Evolutionary conservation across 176 grass and related monocot species (phyloP).

Genomic region (Oryza meridionalis): DNA sequence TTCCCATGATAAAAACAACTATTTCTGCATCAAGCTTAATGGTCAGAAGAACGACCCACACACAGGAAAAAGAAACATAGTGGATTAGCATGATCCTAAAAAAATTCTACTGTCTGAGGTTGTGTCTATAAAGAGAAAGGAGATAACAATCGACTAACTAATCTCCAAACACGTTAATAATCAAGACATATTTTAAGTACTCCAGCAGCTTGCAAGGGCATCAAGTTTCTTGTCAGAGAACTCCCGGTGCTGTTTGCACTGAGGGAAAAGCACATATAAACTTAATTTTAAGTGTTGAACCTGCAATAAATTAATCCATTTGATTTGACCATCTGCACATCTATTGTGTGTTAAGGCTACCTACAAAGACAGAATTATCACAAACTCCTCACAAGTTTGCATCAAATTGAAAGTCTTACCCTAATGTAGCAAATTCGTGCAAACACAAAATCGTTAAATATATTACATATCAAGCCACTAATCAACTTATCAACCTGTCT

Average conservation of each 20-base stretch:
- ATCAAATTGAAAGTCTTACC: background rate
- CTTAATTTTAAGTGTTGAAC: background rate
- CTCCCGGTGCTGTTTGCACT: background rate
- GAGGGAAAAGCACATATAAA: background rate
- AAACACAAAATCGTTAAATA: slow-evolving; percentile 12
- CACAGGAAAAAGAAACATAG: background rate
- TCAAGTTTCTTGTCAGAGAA: background rate
- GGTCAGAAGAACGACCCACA: background rate
- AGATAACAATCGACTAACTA: slow-evolving; percentile 5
- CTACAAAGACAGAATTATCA: background rate
- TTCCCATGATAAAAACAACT: background rate
- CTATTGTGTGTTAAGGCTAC: background rate
- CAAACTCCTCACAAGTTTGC: background rate
- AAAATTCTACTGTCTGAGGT: background rate
- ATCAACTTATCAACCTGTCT: background rate
- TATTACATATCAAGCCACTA: background rate
- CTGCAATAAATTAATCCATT: background rate
- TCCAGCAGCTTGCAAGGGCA: background rate
- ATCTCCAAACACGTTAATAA: slow-evolving; percentile 4
- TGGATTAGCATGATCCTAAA: background rate
- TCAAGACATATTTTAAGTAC: background rate
- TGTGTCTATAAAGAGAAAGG: slow-evolving; percentile 1
- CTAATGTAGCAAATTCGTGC: background rate
- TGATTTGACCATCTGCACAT: background rate
- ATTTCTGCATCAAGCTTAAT: slow-evolving; percentile 1